These are phyloP conservation scores for Hansfordia pulvinata DNA, from an alignment of 2,329 filamentous ascomycete genomes.

Conservation along the genomic window DNA sequence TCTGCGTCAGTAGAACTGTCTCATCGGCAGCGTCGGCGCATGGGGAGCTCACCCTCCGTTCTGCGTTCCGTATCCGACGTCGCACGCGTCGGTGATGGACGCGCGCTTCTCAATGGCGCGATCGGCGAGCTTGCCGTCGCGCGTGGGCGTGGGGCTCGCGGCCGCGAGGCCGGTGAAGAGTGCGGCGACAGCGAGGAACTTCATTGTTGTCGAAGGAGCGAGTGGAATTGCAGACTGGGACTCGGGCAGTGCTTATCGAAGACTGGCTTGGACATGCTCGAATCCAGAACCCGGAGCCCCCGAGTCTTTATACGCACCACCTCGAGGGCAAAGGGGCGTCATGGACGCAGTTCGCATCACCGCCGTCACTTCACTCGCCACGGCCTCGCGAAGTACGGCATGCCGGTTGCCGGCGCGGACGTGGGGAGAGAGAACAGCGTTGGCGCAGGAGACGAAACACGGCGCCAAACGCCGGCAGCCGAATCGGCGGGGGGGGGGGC, in stretches of 20 bases:
- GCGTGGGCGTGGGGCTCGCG: conserved; percentile 17
- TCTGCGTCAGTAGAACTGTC: background rate
- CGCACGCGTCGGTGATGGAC: conserved; percentile 20
- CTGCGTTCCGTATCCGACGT: conserved; percentile 19
- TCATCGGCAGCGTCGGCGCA: too few relatives aligned
- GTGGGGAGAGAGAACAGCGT: too few relatives aligned
- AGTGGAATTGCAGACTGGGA: background rate
- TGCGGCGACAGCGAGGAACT: conserved; percentile 3
- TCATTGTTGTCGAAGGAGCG: conserved; percentile 4
- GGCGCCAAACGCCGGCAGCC: too few relatives aligned
- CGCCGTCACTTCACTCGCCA: too few relatives aligned
- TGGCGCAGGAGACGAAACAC: too few relatives aligned
- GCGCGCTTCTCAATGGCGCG: conserved; percentile 19
- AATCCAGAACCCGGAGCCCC: too few relatives aligned
- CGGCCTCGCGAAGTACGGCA: too few relatives aligned
- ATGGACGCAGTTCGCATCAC: too few relatives aligned
- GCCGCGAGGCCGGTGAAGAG: conserved; percentile 14
- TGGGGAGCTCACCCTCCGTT: conserved; percentile 11
- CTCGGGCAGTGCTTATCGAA: conserved; percentile 1
- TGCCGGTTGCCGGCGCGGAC: too few relatives aligned
- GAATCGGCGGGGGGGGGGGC: too few relatives aligned
- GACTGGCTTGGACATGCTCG: background rate
- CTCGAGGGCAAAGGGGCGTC: too few relatives aligned
- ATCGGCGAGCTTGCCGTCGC: conserved; percentile 10
- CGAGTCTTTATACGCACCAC: too few relatives aligned